Conservation (phyloP, 2,329 filamentous ascomycete genomes). For the Monosporascus sp. region DNA sequence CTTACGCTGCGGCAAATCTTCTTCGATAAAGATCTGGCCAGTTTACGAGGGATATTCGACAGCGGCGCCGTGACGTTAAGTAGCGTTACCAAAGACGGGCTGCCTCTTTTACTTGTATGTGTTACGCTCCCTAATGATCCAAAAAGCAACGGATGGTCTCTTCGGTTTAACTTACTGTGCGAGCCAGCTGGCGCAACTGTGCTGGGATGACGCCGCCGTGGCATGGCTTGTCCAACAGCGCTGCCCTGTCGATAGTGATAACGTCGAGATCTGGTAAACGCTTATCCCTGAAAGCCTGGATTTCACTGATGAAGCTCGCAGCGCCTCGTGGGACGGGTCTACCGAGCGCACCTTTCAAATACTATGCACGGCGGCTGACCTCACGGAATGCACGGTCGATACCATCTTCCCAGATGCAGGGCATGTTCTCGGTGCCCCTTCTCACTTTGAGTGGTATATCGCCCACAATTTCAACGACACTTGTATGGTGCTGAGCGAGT, state of each 20-base stretch:
- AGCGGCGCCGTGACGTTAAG: background rate
- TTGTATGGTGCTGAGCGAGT: background rate
- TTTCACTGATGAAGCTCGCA: background rate
- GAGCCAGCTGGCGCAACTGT: background rate
- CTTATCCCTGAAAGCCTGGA: background rate
- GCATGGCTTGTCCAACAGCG: background rate
- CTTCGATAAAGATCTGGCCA: background rate
- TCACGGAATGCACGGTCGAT: background rate
- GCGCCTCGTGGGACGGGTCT: background rate
- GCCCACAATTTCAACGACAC: background rate
- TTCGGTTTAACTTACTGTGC: background rate
- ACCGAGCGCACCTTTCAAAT: background rate
- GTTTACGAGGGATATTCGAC: background rate
- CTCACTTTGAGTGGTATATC: background rate
- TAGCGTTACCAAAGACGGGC: background rate
- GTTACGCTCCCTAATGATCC: too few species aligned
- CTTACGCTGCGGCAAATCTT: background rate
- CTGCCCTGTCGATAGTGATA: background rate
- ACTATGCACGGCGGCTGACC: background rate
- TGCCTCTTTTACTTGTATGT: background rate
- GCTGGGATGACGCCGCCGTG: background rate
- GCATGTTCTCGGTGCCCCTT: background rate
- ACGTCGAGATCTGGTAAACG: background rate
- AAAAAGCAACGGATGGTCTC: background rate
- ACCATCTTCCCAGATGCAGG: background rate